Percentiles rank a stretch among this genome's conserved stretches.
Conservation (phyloP, 306 rosid genomes). For the Vicia faba region DNA sequence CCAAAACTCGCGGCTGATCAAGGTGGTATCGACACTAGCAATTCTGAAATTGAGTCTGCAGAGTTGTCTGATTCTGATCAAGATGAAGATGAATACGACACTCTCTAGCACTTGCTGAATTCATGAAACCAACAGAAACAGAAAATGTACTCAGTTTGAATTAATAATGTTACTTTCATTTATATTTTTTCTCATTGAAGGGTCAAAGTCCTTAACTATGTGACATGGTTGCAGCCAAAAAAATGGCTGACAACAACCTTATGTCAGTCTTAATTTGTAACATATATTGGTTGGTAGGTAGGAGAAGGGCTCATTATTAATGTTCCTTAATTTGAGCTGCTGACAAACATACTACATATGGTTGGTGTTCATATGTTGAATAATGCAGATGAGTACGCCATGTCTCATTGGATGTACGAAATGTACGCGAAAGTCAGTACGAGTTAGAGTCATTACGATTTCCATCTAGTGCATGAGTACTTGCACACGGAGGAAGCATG, state of each 20-base stretch:
- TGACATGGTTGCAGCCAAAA: constrained; percentile 6
- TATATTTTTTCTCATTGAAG: too few relatives aligned
- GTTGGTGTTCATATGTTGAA: constrained; percentile 28
- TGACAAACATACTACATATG: constrained; percentile 16
- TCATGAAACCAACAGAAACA: constrained; percentile 29
- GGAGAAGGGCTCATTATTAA: neutral
- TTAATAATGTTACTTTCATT: too few relatives aligned
- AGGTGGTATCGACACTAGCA: constrained; percentile 70
- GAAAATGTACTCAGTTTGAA: neutral
- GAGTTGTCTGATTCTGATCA: constrained; percentile 83
- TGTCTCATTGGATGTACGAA: too few relatives aligned
- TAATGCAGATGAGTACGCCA: too few relatives aligned
- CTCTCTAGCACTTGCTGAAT: too few relatives aligned
- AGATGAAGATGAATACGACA: constrained; percentile 87
- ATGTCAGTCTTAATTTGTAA: constrained; percentile 1
- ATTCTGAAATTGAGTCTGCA: constrained; percentile 78
- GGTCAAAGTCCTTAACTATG: neutral
- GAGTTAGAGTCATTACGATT: too few relatives aligned
- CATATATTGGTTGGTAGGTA: constrained; percentile 14
- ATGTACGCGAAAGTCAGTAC: too few relatives aligned
- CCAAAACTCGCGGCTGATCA: constrained; percentile 88
- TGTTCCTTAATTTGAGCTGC: constrained; percentile 14
- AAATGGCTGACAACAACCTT: constrained; percentile 16
- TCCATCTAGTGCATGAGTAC: too few relatives aligned
- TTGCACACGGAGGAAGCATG: too few relatives aligned